Conservation (phyloP, 495 filamentous ascomycete genomes). For the Halenospora varia region DNA sequence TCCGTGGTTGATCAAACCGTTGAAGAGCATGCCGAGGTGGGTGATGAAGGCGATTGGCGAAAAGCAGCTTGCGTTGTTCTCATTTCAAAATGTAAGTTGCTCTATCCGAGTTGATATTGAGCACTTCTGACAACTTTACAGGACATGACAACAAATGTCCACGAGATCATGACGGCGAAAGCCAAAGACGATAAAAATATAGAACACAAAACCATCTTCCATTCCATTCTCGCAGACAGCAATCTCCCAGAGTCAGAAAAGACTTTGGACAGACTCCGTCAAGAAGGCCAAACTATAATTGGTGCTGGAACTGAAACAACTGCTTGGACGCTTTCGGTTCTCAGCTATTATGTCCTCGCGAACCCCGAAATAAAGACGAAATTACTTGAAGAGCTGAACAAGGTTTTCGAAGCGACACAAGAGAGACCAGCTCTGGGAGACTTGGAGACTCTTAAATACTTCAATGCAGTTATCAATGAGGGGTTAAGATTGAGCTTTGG, state of each 20-base stretch:
- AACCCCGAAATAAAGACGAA: constrained; percentile 19
- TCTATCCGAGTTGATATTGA: too few relatives aligned
- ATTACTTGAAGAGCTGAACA: constrained; percentile 28
- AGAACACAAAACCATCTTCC: constrained; percentile 4
- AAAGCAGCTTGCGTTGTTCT: too few relatives aligned
- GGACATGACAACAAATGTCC: not conserved
- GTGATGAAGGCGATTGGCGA: too few relatives aligned
- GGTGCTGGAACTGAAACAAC: constrained; percentile 28
- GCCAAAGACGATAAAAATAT: not conserved
- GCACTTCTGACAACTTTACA: too few relatives aligned
- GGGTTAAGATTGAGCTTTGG: too few relatives aligned
- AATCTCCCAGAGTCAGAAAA: constrained; percentile 10
- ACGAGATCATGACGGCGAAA: not conserved
- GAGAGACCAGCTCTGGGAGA: too few relatives aligned
- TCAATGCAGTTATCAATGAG: too few relatives aligned
- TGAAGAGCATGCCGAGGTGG: too few relatives aligned
- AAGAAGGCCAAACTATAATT: constrained; percentile 30
- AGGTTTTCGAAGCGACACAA: too few relatives aligned
- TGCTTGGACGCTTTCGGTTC: constrained; percentile 23
- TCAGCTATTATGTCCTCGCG: constrained; percentile 30
- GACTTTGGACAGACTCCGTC: not conserved
- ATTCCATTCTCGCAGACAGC: not conserved
- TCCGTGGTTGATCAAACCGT: too few relatives aligned
- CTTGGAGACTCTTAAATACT: too few relatives aligned
- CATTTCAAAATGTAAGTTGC: too few relatives aligned